Base-by-base conservation (phyloP, 306 rosid genomes). In the Astragalus glycyphyllos region DNA sequence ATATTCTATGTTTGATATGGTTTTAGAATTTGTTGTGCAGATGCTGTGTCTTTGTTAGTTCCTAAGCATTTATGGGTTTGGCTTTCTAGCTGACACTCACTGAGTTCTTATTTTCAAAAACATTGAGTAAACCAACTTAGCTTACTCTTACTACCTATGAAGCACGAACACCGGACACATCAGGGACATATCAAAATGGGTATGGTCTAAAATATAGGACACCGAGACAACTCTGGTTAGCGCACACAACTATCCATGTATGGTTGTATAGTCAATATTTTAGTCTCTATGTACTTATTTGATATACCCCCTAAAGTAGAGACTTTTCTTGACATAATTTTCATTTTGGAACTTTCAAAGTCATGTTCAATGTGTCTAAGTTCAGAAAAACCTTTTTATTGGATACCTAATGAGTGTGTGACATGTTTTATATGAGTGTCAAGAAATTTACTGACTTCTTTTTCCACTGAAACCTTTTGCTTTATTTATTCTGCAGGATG, bases 401-500 rank as follows among this genome's bases (percentile, higher is more conserved):
- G 45, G 45, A 40, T 8, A 8, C 11, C 10, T 38, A 38, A 38
- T 6, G 11, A 57, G 16, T n/a, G 62, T 55, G 2, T 3, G 6
- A 32, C 11, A 3, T 6, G 2, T 56, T 8, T 29, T 29, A 10
- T 40, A 40, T 4, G 11, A 40, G 11, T 40, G 45, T 40, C 12
- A 63, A 5, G 53, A 69, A 47, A 12, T 63, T 9, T 29, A 20
- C 68, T 63, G 58, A 55, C 42, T 15, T 37, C 26, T 47, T 35
- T 46, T 58, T 13, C 73, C 49, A 37, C 75, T 37, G 44, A 56
- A 72, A 41, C 26, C 13, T 45, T 31, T 65, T 55, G 42, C 12
- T 45, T 69, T 51, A 32, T 69, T 69, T 15, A 58, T 69, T 41
- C 60, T 77, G 81, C 88, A 94, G 98, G 97, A 87, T 12, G 88